Percentiles rank a stretch among this genome's conserved stretches.
Conservation (phyloP, 2,329 filamentous ascomycete genomes). For the Thelonectria blattea region DNA sequence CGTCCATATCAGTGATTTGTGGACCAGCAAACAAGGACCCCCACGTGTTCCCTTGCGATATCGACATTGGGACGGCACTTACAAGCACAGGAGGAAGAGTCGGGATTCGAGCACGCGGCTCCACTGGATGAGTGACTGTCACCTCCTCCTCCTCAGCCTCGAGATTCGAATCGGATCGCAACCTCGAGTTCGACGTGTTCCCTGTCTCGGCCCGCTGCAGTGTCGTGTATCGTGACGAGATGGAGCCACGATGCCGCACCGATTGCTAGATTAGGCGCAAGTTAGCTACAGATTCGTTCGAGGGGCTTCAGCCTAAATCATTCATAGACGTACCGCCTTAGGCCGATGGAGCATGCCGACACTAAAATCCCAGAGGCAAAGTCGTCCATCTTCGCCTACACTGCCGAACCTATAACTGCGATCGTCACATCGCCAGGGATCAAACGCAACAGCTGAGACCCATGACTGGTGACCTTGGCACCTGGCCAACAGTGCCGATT, state of each 20-base stretch:
- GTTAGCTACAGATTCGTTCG: conserved; percentile 24
- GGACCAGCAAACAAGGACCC: conserved; percentile 8
- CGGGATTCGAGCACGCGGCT: conserved; percentile 82
- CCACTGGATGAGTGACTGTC: conserved; percentile 77
- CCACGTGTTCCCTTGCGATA: conserved; percentile 4
- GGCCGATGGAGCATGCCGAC: conserved; percentile 95
- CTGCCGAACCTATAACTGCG: conserved; percentile 95
- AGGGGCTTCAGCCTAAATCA: conserved; percentile 3
- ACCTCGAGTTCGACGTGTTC: conserved; percentile 61
- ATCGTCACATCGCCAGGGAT: conserved; percentile 96
- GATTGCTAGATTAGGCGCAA: conserved; percentile 26
- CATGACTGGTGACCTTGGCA: conserved; percentile 96
- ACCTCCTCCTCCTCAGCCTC: conserved; percentile 63
- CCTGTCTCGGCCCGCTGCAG: conserved; percentile 67
- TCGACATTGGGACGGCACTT: conserved; percentile 41
- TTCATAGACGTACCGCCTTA: conserved; percentile 69
- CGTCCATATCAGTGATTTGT: conserved; percentile 25
- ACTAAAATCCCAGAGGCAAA: conserved; percentile 96
- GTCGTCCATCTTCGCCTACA: conserved; percentile 89
- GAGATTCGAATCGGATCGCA: conserved; percentile 74
- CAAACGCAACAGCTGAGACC: conserved; percentile 92
- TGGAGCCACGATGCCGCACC: conserved; percentile 54
- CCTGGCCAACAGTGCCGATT: conserved; percentile 83
- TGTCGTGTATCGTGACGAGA: conserved; percentile 56
- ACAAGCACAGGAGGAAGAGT: conserved; percentile 91